Evolutionary conservation across 1,284 basidiomycete genomes (phyloP).

Genomic region (Sutorius eximius): DNA sequence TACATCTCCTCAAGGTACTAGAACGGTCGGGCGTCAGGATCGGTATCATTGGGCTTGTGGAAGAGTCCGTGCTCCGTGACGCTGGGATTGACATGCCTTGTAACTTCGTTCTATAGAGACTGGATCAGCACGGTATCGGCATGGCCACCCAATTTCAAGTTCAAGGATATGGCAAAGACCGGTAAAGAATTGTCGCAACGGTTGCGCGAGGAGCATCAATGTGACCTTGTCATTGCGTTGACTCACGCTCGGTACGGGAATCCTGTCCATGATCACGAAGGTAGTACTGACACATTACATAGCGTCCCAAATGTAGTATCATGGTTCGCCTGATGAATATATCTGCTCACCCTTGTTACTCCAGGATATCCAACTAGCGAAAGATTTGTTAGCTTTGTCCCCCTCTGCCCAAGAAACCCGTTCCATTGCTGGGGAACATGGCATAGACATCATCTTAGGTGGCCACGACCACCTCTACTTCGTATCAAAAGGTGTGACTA

Average conservation of each 20-base stretch:
- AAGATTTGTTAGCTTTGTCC: conserved; percentile 60
- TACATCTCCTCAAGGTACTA: conserved; percentile 52
- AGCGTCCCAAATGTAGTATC: conserved; percentile 50
- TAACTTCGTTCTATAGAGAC: conserved; percentile 38
- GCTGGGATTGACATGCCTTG: neutral
- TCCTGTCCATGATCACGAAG: neutral
- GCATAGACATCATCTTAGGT: conserved; percentile 83
- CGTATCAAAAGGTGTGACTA: conserved; percentile 70
- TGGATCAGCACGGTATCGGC: conserved; percentile 73
- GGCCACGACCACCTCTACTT: conserved; percentile 92
- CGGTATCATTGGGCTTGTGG: conserved; percentile 69
- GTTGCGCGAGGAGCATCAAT: conserved; percentile 57
- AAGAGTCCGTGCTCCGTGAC: conserved; percentile 47
- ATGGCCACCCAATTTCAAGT: conserved; percentile 65
- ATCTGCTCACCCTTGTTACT: conserved; percentile 32
- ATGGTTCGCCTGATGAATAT: conserved; percentile 32
- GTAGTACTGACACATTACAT: neutral
- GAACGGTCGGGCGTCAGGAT: conserved; percentile 60
- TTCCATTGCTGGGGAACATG: conserved; percentile 58
- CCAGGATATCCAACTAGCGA: conserved; percentile 62
- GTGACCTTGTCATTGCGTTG: conserved; percentile 68
- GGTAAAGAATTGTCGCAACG: conserved; percentile 54
- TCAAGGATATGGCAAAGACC: conserved; percentile 54
- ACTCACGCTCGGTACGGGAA: conserved; percentile 57
- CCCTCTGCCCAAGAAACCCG: conserved; percentile 50